Evolutionary conservation across 2,329 filamentous ascomycete species (phyloP).

Genomic region (Sporothrix schenckii): DNA sequence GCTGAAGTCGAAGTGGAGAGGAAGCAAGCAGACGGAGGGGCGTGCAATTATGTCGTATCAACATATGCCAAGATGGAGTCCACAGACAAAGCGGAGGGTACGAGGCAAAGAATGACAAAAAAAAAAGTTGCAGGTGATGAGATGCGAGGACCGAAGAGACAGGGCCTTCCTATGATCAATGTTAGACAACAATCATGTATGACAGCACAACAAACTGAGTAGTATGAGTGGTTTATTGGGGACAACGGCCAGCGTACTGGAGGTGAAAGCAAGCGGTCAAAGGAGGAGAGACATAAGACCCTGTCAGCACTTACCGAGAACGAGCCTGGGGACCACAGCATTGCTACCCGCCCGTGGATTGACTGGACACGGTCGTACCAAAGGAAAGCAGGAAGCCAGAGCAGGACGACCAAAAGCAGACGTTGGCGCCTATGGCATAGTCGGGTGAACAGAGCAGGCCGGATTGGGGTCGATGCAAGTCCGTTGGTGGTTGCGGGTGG

Average conservation of each 20-base stretch:
- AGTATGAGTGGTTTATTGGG: background rate
- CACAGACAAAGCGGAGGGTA: background rate
- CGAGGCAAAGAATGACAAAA: background rate
- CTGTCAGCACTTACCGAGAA: constrained; percentile 25
- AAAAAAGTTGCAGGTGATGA: background rate
- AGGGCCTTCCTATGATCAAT: background rate
- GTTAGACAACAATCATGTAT: background rate
- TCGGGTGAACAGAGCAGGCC: constrained; percentile 4
- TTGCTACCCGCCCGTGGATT: background rate
- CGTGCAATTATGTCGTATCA: background rate
- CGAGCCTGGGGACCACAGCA: constrained; percentile 6
- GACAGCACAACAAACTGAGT: background rate
- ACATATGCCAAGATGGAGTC: constrained; percentile 19
- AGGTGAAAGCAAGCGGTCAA: background rate
- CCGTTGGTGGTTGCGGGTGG: background rate
- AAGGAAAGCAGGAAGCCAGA: background rate
- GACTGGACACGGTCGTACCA: constrained; percentile 9
- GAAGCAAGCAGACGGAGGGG: constrained; percentile 12
- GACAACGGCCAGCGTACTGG: background rate
- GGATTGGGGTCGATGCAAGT: background rate
- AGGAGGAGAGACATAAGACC: background rate
- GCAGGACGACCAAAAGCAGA: constrained; percentile 7
- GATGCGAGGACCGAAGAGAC: background rate
- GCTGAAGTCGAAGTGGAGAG: constrained; percentile 21
- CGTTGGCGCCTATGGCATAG: constrained; percentile 8